phyloP scores from a whole-genome alignment of 805 yeast genomes.

The Candida khao-thaluensis region DNA sequence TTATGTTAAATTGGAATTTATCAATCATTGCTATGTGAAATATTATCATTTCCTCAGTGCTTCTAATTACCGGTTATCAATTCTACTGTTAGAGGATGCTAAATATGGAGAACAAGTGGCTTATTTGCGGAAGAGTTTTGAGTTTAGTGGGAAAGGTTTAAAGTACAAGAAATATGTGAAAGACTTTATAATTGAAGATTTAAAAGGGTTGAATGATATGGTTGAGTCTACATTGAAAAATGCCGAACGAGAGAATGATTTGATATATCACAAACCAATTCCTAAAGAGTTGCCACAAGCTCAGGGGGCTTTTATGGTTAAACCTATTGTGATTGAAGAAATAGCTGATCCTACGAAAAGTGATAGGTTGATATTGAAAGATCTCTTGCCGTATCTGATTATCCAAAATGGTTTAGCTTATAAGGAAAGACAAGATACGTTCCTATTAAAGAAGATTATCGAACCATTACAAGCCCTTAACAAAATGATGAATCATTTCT shows the following conservation, averaged over 20 bases:
- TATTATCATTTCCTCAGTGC: conserved; percentile 67
- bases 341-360: conserved; percentile 26
- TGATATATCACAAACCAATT: conserved; percentile 68
- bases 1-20: conserved; percentile 58
- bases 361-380: conserved; percentile 44
- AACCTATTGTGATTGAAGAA: conserved; percentile 26
- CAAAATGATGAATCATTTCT: conserved; percentile 40
- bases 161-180: conserved; percentile 42
- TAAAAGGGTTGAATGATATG: conserved; percentile 47
- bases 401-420: conserved; percentile 68
- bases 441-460: conserved; percentile 42
- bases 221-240: conserved; percentile 46
- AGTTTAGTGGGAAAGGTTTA: conserved; percentile 35
- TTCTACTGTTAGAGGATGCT: conserved; percentile 44
- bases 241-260: conserved; percentile 77
- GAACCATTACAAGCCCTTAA: conserved; percentile 51
- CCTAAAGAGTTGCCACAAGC: conserved; percentile 51
- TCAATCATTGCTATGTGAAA: conserved; percentile 58
- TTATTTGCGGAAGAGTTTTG: conserved; percentile 45
- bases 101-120: conserved; percentile 75
- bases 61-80: conserved; percentile 62
- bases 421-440: conserved; percentile 60
- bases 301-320: conserved; percentile 56
- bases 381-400: conserved; percentile 63
- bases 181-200: conserved; percentile 49